phyloP scores from a whole-genome alignment of 768 basidiomycete species.

The Mycena capillaripes region DNA sequence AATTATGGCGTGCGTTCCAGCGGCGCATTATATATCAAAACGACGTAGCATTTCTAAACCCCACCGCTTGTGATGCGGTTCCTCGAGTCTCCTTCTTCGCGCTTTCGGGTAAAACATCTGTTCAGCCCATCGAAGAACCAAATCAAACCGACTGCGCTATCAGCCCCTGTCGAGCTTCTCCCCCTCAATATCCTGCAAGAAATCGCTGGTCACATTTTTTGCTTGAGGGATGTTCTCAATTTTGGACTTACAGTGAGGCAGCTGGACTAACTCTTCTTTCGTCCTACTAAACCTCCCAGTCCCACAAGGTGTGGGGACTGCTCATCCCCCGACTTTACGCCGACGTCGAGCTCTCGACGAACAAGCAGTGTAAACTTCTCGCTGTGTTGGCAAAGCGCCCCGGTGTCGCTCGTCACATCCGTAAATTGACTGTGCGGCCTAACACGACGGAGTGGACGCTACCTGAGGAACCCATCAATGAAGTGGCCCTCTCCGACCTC shows the following conservation, averaged over 20 bases:
- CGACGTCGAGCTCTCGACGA: conserved; percentile 27
- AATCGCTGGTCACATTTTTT: conserved; percentile 27
- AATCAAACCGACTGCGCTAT: background rate
- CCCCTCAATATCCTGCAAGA: conserved; percentile 19
- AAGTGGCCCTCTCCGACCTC: conserved; percentile 45
- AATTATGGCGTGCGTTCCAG: background rate
- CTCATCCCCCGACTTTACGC: conserved; percentile 14
- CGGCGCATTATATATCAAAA: background rate
- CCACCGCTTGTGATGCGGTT: conserved; percentile 14
- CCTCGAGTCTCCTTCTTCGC: conserved; percentile 12
- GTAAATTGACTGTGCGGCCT: conserved; percentile 46
- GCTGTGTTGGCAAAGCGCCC: conserved; percentile 63
- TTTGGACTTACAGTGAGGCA: conserved; percentile 2
- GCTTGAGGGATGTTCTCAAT: conserved; percentile 9
- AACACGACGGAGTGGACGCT: conserved; percentile 52
- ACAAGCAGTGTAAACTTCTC: conserved; percentile 22
- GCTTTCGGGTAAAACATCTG: conserved; percentile 10
- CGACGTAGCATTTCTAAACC: background rate
- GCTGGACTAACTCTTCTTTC: too few species aligned
- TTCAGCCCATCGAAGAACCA: conserved; percentile 1
- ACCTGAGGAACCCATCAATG: conserved; percentile 50
- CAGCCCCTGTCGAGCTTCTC: conserved; percentile 13
- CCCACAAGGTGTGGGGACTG: conserved; percentile 5
- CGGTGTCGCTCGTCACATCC: conserved; percentile 47
- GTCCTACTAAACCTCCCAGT: background rate